These are phyloP conservation scores for Saturnispora gosingensis DNA, from an alignment of 805 yeast genomes.

Conservation along the genomic window DNA sequence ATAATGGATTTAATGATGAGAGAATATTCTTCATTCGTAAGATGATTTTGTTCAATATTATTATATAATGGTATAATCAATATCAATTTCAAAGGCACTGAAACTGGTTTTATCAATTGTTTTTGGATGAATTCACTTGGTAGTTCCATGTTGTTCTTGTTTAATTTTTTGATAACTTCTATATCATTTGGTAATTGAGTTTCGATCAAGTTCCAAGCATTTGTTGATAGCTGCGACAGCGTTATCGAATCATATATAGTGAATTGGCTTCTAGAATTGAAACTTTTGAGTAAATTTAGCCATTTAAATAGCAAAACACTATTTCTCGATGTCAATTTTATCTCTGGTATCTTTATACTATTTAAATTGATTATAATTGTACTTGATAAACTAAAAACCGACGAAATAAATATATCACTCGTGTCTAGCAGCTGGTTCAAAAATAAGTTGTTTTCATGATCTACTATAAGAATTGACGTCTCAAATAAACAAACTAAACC, in stretches of 20 bases:
- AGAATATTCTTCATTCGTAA: slow-evolving; percentile 17
- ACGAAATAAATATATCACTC: slow-evolving; percentile 16
- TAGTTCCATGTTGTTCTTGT: slow-evolving; percentile 32
- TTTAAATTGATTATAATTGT: slow-evolving; percentile 20
- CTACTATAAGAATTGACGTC: slow-evolving; percentile 16
- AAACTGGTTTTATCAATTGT: slow-evolving; percentile 34
- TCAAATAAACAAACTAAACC: slow-evolving; percentile 21
- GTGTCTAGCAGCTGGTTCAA: slow-evolving; percentile 13
- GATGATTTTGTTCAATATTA: slow-evolving; percentile 13
- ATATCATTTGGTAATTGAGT: slow-evolving; percentile 33
- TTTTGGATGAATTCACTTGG: slow-evolving; percentile 32
- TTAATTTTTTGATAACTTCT: slow-evolving; percentile 28
- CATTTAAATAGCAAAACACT: slow-evolving; percentile 22
- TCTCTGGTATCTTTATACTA: slow-evolving; percentile 19
- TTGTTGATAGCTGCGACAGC: slow-evolving; percentile 40
- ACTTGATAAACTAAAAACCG: slow-evolving; percentile 17
- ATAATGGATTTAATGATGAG: slow-evolving; percentile 12
- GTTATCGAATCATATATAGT: slow-evolving; percentile 17
- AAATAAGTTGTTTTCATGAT: slow-evolving; percentile 9
- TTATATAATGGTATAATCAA: slow-evolving; percentile 21
- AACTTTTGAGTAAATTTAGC: slow-evolving; percentile 20
- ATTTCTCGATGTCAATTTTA: slow-evolving; percentile 15
- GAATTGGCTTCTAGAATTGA: slow-evolving; percentile 1
- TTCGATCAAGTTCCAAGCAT: slow-evolving; percentile 37
- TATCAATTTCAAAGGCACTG: slow-evolving; percentile 19